phyloP scores from a whole-genome alignment of 352 stramenopile genomes.

The Globisporangium megalacanthum region DNA sequence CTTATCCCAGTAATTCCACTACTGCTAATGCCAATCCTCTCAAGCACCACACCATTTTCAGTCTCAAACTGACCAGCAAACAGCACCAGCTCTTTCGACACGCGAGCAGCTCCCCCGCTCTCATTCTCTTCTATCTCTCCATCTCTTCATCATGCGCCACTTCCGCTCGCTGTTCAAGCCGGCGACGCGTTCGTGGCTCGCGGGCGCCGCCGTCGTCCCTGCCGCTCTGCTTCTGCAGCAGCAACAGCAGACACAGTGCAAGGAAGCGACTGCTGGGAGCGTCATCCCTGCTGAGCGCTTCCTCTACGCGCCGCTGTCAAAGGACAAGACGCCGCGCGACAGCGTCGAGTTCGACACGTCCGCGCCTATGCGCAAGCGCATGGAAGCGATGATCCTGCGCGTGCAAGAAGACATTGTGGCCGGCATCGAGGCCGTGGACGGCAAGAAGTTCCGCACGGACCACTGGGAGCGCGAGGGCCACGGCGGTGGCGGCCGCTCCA shows the following conservation, averaged over 20 bases:
- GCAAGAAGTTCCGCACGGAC: constrained; percentile 94
- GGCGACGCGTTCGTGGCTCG: constrained; percentile 22
- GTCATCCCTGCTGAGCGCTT: constrained; percentile 43
- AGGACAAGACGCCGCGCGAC: constrained; percentile 51
- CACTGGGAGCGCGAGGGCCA: constrained; percentile 93
- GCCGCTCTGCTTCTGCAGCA: constrained; percentile 18
- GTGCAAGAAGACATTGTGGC: constrained; percentile 85
- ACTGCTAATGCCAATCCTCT: too few relatives aligned
- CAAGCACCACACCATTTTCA: too few relatives aligned
- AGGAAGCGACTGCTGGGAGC: constrained; percentile 16
- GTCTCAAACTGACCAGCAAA: too few relatives aligned
- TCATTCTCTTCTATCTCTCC: too few relatives aligned
- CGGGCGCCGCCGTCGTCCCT: constrained; percentile 18
- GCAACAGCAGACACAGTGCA: constrained; percentile 22
- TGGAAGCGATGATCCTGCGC: constrained; percentile 76
- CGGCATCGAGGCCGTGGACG: constrained; percentile 90
- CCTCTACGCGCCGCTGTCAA: constrained; percentile 57
- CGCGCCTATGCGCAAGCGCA: constrained; percentile 64
- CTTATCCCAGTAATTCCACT: too few relatives aligned
- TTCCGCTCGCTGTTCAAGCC: constrained; percentile 14
- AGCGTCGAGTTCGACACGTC: constrained; percentile 74
- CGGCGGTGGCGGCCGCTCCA: constrained; percentile 92
- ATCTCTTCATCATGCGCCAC: constrained; percentile 8
- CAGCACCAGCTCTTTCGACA: too few relatives aligned
- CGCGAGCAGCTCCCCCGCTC: not conserved